These are phyloP conservation scores for Coccomyxa subellipsoidea DNA, from an alignment of 163 green algal species.

Conservation along the genomic window DNA sequence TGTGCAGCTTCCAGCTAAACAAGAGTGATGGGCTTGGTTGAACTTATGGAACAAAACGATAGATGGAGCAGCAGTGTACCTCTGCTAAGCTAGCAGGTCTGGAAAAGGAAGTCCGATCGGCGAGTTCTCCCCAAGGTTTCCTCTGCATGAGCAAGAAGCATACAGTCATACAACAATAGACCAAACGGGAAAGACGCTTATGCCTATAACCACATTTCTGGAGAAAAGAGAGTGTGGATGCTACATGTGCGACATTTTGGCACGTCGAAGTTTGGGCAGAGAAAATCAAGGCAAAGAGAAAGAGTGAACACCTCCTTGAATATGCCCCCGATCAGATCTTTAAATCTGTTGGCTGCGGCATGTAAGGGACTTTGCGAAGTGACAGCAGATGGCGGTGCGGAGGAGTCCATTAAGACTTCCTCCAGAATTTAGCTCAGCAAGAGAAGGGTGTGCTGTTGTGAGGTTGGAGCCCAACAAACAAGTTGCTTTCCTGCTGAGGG, in stretches of 20 bases:
- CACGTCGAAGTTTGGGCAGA: too few relatives aligned
- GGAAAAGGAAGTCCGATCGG: constrained; percentile 71
- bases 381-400: neutral
- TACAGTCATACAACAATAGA: neutral
- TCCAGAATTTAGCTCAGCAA: neutral
- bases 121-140: constrained; percentile 80
- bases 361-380: neutral
- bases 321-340: constrained; percentile 1
- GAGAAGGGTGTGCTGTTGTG: neutral
- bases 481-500: neutral
- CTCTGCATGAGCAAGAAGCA: constrained; percentile 42
- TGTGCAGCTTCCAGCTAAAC: too few relatives aligned
- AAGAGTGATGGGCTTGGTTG: too few relatives aligned
- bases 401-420: neutral
- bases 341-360: neutral
- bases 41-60: too few relatives aligned
- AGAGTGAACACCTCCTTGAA: constrained; percentile 18
- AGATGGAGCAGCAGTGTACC: constrained; percentile 25
- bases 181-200: too few relatives aligned
- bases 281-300: neutral
- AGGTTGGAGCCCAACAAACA: neutral
- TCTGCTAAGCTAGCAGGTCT: constrained; percentile 69
- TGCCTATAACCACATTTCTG: too few relatives aligned
- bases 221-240: too few relatives aligned
- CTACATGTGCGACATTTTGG: too few relatives aligned